A percentile compares a stretch with the other conserved stretches of the same genome.
Evolutionary conservation across 345 rosid species (phyloP).

Genomic region (Populus euphratica): DNA sequence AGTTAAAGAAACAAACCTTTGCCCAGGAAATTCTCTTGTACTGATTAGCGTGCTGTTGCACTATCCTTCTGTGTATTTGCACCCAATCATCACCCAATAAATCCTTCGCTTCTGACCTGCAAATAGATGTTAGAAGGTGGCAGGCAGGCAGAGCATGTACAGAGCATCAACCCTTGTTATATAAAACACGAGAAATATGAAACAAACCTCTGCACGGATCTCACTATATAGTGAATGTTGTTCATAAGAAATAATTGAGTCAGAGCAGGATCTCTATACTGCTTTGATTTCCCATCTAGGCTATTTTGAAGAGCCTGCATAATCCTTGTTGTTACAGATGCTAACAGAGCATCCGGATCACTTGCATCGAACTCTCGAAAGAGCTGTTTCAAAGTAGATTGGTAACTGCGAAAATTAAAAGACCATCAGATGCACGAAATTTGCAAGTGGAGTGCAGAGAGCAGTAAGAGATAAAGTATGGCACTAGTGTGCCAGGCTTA

Average conservation of each 20-base stretch:
- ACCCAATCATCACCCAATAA: constrained; percentile 98
- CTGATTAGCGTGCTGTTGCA: constrained; percentile 96
- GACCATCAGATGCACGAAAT: constrained; percentile 10
- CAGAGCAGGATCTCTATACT: constrained; percentile 85
- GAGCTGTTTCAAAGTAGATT: constrained; percentile 73
- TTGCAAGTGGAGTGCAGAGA: no score
- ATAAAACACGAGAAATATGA: constrained; percentile 7
- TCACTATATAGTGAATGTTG: constrained; percentile 91
- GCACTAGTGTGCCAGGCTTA: no score
- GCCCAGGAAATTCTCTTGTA: constrained; percentile 97
- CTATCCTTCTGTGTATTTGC: constrained; percentile 91
- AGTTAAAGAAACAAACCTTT: constrained; percentile 48
- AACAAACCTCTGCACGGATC: constrained; percentile 87
- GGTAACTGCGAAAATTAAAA: constrained; percentile 53
- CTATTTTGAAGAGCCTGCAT: constrained; percentile 87
- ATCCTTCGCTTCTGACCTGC: constrained; percentile 97
- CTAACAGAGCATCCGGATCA: constrained; percentile 62
- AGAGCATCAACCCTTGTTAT: background rate
- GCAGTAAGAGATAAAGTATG: no score
- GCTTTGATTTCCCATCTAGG: constrained; percentile 92
- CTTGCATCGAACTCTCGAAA: constrained; percentile 66
- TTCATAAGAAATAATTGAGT: constrained; percentile 97
- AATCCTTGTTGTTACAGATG: constrained; percentile 67
- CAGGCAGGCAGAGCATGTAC: background rate
- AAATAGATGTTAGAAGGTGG: background rate